phyloP scores from a whole-genome alignment of 2,329 filamentous ascomycete genomes.

The Knufia fluminis region DNA sequence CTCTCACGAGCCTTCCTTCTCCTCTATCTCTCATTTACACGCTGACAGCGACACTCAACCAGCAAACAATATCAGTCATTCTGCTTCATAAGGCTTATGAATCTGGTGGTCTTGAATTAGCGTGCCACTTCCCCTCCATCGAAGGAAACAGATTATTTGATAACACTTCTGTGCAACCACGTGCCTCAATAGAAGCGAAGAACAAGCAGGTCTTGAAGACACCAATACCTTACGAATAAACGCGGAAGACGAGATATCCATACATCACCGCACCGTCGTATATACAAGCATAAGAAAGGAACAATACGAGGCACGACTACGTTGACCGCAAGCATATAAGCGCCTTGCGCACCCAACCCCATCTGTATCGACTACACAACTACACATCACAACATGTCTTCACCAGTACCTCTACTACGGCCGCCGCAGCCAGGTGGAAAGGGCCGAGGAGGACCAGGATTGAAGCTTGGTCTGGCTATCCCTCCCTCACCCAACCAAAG shows the following conservation, averaged over 20 bases:
- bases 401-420: slow-evolving; percentile 70
- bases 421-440: slow-evolving; percentile 68
- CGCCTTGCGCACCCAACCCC: neutral
- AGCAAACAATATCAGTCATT: neutral
- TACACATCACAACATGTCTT: slow-evolving; percentile 50
- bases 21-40: neutral
- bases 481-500: slow-evolving; percentile 77
- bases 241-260: neutral
- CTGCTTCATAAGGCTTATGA: neutral
- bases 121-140: neutral
- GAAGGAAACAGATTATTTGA: neutral
- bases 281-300: neutral
- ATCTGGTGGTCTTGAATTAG: neutral
- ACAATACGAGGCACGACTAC: neutral
- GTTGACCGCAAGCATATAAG: neutral
- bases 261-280: neutral
- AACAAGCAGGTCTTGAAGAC: neutral
- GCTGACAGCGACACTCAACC: neutral
- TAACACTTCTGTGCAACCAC: slow-evolving; percentile 6
- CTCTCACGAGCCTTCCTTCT: neutral
- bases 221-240: neutral
- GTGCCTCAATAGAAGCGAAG: neutral
- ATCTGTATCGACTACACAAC: neutral
- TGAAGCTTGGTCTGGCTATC: slow-evolving; percentile 79
- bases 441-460: slow-evolving; percentile 53